A percentile compares a stretch with the other conserved stretches of the same genome.
Evolutionary conservation across 805 yeast genomes (phyloP).

Genomic region (Schizosaccharomyces lindneri): DNA sequence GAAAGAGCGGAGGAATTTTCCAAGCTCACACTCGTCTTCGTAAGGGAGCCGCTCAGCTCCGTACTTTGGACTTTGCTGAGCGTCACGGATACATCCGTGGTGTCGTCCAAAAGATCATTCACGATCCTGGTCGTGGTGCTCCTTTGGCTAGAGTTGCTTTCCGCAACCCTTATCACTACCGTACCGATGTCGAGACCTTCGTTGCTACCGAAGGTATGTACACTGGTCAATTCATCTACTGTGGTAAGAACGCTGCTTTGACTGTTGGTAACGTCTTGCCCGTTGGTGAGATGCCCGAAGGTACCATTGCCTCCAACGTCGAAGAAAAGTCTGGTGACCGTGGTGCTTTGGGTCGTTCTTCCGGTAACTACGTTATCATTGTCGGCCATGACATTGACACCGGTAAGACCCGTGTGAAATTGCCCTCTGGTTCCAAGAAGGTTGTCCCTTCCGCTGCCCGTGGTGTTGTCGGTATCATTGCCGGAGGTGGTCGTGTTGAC

Average conservation of each 20-base stretch:
- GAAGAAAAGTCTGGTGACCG: constrained; percentile 98
- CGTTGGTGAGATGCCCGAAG: constrained; percentile 92
- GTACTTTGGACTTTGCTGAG: constrained; percentile 97
- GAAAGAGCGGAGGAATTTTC: constrained; percentile 99
- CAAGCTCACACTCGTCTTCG: constrained; percentile 99
- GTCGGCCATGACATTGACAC: constrained; percentile 95
- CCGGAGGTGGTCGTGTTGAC: constrained; percentile 99
- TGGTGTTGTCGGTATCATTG: constrained; percentile 98
- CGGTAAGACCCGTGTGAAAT: constrained; percentile 96
- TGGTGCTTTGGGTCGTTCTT: constrained; percentile 98
- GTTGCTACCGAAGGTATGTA: constrained; percentile 98
- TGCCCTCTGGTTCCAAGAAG: constrained; percentile 98
- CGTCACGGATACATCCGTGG: constrained; percentile 99
- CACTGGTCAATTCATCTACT: constrained; percentile 98
- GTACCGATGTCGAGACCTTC: constrained; percentile 92
- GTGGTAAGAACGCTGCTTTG: constrained; percentile 95
- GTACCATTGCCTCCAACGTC: constrained; percentile 95
- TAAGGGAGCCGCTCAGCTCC: constrained; percentile 99
- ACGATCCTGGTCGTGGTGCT: constrained; percentile 99
- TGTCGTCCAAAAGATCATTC: constrained; percentile 92
- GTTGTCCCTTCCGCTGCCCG: constrained; percentile 83
- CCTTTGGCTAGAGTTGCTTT: constrained; percentile 96
- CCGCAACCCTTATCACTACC: constrained; percentile 99
- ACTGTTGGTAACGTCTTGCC: constrained; percentile 77
- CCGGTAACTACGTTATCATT: constrained; percentile 97